Percentiles rank a stretch among this genome's conserved stretches.
Conservation (phyloP, 75 land plant species). For the Picea sitchensis region DNA sequence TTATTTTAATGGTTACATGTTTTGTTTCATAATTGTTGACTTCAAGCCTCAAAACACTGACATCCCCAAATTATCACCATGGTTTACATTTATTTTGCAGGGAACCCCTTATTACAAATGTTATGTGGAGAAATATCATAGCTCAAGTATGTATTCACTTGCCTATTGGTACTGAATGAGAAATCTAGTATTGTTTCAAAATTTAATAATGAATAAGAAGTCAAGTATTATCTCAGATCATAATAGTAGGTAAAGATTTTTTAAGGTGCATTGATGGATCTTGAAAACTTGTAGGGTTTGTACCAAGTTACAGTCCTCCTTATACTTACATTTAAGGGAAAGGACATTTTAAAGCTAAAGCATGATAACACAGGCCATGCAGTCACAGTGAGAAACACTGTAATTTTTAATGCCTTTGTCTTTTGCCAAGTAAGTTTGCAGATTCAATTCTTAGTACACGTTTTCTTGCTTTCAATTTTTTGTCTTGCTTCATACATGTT, state of each 20-base stretch:
- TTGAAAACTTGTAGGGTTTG: slow-evolving; percentile 43
- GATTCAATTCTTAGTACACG: no score
- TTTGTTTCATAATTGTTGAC: no score
- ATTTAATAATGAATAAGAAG: no score
- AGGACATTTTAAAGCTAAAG: slow-evolving; percentile 37
- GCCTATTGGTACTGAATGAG: not conserved
- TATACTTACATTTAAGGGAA: slow-evolving; percentile 69
- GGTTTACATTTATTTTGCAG: slow-evolving; percentile 17
- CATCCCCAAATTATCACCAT: no score
- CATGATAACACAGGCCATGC: slow-evolving; percentile 29
- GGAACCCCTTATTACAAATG: slow-evolving; percentile 87
- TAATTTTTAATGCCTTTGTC: slow-evolving; percentile 91
- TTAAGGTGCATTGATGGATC: not conserved
- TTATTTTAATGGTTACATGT: no score
- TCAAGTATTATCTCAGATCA: no score
- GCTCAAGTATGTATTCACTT: slow-evolving; percentile 52
- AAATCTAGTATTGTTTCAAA: not conserved
- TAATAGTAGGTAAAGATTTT: no score
- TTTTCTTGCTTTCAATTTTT: no score
- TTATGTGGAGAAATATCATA: slow-evolving; percentile 96
- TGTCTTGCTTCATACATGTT: no score
- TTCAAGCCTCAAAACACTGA: no score
- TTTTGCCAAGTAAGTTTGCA: slow-evolving; percentile 71
- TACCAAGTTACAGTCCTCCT: slow-evolving; percentile 84
- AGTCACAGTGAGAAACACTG: slow-evolving; percentile 53